Conservation (phyloP, 257 asterid genomes). For the Oldenlandia corymbosa region DNA sequence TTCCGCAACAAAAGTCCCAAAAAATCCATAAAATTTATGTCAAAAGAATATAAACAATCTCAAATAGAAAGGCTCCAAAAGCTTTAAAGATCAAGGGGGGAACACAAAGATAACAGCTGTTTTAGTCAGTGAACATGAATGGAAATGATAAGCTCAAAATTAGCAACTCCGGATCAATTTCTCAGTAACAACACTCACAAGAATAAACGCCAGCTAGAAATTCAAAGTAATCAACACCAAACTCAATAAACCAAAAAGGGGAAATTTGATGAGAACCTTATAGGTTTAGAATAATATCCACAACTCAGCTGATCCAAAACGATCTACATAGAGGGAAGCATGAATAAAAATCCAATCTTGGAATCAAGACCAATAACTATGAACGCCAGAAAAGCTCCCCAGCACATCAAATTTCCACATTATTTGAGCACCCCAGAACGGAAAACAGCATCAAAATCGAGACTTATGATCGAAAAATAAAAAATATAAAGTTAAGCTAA, state of each 20-base stretch:
- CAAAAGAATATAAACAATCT: conserved; percentile 9
- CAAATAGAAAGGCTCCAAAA: not conserved
- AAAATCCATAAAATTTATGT: conserved; percentile 10
- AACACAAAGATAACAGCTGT: not conserved
- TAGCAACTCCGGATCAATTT: conserved; percentile 8
- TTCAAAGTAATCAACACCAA: not conserved
- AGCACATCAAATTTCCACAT: conserved; percentile 21
- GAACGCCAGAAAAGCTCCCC: conserved; percentile 3
- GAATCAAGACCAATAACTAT: conserved; percentile 10
- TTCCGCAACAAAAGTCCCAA: conserved; percentile 12
- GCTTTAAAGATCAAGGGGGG: not conserved
- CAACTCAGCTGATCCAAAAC: conserved; percentile 27
- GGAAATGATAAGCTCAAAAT: not conserved
- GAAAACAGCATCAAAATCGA: conserved; percentile 25
- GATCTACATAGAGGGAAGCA: conserved; percentile 18
- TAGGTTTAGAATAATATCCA: conserved; percentile 8
- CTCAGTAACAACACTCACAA: conserved; percentile 2
- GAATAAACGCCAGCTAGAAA: conserved; percentile 4
- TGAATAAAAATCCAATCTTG: conserved; percentile 25
- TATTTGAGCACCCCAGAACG: conserved; percentile 35
- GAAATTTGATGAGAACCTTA: not conserved
- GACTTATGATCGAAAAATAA: conserved; percentile 32
- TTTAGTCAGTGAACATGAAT: not conserved
- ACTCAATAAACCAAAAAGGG: conserved; percentile 10
- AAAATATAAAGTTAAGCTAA: conserved; percentile 22